phyloP scores from a whole-genome alignment of 306 rosid species.

The Cercis canadensis region DNA sequence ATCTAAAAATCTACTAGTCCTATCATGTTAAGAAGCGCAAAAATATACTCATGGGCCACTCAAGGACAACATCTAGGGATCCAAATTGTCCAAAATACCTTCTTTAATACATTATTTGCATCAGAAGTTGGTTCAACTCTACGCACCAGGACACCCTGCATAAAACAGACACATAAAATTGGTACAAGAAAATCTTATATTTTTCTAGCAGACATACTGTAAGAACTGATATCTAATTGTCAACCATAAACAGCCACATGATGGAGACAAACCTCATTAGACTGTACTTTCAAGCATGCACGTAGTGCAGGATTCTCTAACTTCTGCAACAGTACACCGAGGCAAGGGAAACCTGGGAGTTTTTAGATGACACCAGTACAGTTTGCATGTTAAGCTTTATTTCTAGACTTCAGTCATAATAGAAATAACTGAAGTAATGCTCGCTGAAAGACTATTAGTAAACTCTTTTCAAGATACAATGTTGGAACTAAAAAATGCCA shows the following conservation, averaged over 20 bases:
- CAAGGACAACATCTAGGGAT: conserved; percentile 30
- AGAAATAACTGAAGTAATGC: conserved; percentile 10
- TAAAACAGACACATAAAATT: conserved; percentile 31
- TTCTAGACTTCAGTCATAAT: conserved; percentile 25
- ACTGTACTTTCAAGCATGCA: conserved; percentile 76
- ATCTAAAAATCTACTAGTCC: conserved; percentile 21
- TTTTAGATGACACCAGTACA: conserved; percentile 23
- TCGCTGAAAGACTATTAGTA: conserved; percentile 12
- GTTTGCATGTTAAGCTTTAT: conserved; percentile 30
- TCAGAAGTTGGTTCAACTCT: conserved; percentile 94
- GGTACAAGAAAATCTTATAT: conserved; percentile 18
- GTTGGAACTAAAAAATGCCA: conserved; percentile 25
- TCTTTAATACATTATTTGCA: conserved; percentile 82
- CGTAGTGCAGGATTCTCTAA: conserved; percentile 94
- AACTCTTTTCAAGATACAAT: conserved; percentile 14
- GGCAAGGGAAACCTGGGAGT: conserved; percentile 87
- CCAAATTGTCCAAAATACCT: conserved; percentile 58
- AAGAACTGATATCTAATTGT: not conserved
- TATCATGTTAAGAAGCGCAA: conserved; percentile 28
- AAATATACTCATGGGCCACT: conserved; percentile 20
- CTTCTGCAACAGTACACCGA: conserved; percentile 94
- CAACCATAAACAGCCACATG: conserved; percentile 2
- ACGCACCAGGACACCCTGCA: conserved; percentile 93
- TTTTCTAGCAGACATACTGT: conserved; percentile 14
- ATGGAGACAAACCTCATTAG: conserved; percentile 77